Percentiles rank a stretch among this genome's conserved stretches.
Evolutionary conservation across 2,329 filamentous ascomycete species (phyloP).

Genomic region (Microdochium trichocladiopsis): DNA sequence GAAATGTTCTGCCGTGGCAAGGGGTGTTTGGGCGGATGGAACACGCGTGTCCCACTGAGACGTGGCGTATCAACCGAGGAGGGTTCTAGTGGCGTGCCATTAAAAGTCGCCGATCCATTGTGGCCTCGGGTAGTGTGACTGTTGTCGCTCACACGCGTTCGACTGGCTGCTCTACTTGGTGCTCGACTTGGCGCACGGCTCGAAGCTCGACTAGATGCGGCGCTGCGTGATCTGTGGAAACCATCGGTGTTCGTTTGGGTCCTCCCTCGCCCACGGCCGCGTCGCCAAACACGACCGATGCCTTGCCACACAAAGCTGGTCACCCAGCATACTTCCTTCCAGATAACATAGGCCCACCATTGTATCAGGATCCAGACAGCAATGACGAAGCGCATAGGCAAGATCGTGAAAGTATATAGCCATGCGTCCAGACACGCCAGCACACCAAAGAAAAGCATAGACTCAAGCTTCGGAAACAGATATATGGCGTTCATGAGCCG

Average conservation of each 20-base stretch:
- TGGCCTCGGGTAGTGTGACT: conserved; percentile 3
- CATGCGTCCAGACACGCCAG: conserved; percentile 91
- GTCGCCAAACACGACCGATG: conserved; percentile 68
- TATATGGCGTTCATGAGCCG: conserved; percentile 83
- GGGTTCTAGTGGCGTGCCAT: conserved; percentile 4
- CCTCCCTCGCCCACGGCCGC: conserved; percentile 41
- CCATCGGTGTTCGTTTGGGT: conserved; percentile 16
- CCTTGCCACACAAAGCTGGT: conserved; percentile 74
- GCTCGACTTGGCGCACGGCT: not conserved
- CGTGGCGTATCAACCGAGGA: conserved; percentile 9
- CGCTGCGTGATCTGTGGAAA: not conserved
- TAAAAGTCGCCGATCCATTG: conserved; percentile 10
- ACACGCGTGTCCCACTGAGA: conserved; percentile 11
- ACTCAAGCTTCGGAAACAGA: conserved; percentile 75
- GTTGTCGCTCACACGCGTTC: not conserved
- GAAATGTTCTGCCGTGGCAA: conserved; percentile 25
- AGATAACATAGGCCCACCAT: conserved; percentile 71
- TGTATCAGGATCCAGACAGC: conserved; percentile 68
- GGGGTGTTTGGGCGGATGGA: conserved; percentile 24
- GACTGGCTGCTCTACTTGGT: conserved; percentile 1
- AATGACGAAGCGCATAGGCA: conserved; percentile 81
- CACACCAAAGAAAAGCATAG: conserved; percentile 79
- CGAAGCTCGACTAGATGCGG: not conserved
- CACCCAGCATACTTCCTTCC: conserved; percentile 66
- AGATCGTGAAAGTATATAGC: conserved; percentile 93